Evolutionary conservation across 2,329 filamentous ascomycete genomes (phyloP).

Genomic region (Cordyceps farinosa): DNA sequence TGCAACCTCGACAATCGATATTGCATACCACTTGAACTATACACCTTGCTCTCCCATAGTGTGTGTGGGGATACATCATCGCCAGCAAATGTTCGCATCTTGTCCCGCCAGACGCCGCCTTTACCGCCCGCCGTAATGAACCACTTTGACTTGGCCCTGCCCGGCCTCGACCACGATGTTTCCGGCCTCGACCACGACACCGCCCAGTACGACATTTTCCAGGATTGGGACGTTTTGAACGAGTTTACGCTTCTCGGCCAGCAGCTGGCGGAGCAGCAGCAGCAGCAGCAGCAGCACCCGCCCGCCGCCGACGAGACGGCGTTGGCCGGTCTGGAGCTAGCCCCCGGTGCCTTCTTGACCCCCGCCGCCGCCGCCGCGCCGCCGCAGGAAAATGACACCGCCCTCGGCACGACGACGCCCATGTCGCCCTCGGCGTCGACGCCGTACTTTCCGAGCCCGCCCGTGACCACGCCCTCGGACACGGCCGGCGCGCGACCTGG

Average conservation of each 20-base stretch:
- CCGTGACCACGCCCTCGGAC: conserved; percentile 1
- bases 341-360: not conserved
- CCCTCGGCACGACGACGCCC: not conserved
- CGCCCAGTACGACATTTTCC: conserved; percentile 9
- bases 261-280: not conserved
- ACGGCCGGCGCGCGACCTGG: conserved; percentile 10
- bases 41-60: not conserved
- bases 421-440: not conserved
- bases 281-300: no score
- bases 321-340: not conserved
- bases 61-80: conserved; percentile 13
- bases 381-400: not conserved
- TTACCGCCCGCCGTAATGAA: not conserved
- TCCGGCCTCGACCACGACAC: not conserved
- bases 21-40: conserved; percentile 5
- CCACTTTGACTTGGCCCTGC: conserved; percentile 11
- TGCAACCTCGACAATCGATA: not conserved
- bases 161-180: conserved; percentile 4
- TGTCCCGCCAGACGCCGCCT: not conserved
- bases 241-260: conserved; percentile 11
- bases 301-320: not conserved
- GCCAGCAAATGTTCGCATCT: not conserved
- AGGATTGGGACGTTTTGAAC: conserved; percentile 14
- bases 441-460: not conserved
- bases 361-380: no score